These are phyloP conservation scores for Leptographium procerum DNA, from an alignment of 2,329 filamentous ascomycete species.

Conservation along the genomic window DNA sequence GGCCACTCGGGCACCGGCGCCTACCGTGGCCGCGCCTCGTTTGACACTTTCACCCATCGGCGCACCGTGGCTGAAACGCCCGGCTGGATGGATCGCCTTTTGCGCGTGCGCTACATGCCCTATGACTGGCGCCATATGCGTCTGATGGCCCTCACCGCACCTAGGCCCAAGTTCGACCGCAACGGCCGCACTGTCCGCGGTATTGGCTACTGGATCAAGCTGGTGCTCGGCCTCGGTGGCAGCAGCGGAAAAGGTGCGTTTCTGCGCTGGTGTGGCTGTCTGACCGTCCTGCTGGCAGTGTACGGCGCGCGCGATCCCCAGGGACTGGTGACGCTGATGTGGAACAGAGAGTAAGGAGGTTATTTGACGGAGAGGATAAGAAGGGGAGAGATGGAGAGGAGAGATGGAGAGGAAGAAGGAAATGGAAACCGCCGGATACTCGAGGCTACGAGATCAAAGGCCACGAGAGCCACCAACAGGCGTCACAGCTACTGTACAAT, in stretches of 20 bases:
- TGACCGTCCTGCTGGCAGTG: slow-evolving; percentile 25
- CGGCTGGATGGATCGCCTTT: slow-evolving; percentile 53
- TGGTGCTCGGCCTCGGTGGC: slow-evolving; percentile 41
- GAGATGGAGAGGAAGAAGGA: neutral
- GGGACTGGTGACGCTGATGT: slow-evolving; percentile 7
- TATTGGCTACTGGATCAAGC: slow-evolving; percentile 39
- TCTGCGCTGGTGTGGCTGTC: slow-evolving; percentile 32
- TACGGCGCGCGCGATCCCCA: slow-evolving; percentile 17
- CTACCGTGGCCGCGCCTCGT: slow-evolving; percentile 67
- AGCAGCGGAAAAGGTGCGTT: slow-evolving; percentile 37
- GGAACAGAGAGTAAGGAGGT: neutral
- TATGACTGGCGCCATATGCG: slow-evolving; percentile 37
- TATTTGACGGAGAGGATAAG: neutral
- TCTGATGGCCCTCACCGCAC: slow-evolving; percentile 30
- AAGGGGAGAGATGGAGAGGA: neutral
- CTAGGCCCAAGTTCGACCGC: slow-evolving; percentile 51
- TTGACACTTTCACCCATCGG: slow-evolving; percentile 54
- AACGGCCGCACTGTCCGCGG: slow-evolving; percentile 40
- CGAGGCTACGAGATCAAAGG: neutral
- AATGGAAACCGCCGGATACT: too few species aligned
- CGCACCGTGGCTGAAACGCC: slow-evolving; percentile 50
- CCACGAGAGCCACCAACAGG: too few species aligned
- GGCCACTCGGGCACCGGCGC: slow-evolving; percentile 65
- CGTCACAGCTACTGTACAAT: neutral
- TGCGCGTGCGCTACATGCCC: slow-evolving; percentile 59